Base-by-base conservation (phyloP, 2,329 filamentous ascomycete species). In the Cryphonectria naterciae region DNA sequence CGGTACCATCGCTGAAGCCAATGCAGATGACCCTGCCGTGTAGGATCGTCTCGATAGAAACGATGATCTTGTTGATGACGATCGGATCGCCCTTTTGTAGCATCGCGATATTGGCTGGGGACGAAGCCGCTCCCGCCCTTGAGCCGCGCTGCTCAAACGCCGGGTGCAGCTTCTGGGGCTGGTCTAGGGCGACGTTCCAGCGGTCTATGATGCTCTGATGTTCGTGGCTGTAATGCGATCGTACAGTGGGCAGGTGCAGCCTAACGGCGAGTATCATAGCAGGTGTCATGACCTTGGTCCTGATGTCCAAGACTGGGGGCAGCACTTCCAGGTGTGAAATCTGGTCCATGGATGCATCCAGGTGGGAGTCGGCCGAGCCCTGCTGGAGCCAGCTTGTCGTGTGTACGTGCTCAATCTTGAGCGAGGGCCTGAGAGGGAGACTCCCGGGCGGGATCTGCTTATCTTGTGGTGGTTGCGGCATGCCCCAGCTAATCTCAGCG, bases 301-400 rank as follows among this genome's bases (percentile, higher is more conserved):
- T 81, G 32, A 85, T 84, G 65, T 93, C 90, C 43, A 89, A 82
- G 10, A 89, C 85, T 15, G 88, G 87, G 1, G 93, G 91, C 46
- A 97, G 81, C 65, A 97, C 86, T 74, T 93, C 91, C 13, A 97
- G 81, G 74, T 92, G 91, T 1, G 93, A 94, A 7, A 97, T 83
- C 74, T 89, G 87, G 10, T 86, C 83, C 84, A 90, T 84, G 73
- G 85, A 85, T 1, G 83, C 78, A 71, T 88, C 86, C 7, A 84
- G 75, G 58, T 78, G 80, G 2, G 82, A 80, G 54, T 84, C 83
- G 63, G 76, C 79, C 2, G 80, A 76, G 2, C 85, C 86, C 64
- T 81, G 80, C 67, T 87, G 85, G 22, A 87, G 80, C 88, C 87
- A 90, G 73, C 83, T 88, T 4, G 87, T 87, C 4, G 85, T 83